Base-by-base conservation (phyloP, 139 green algal species). In the Gonium pectorale region DNA sequence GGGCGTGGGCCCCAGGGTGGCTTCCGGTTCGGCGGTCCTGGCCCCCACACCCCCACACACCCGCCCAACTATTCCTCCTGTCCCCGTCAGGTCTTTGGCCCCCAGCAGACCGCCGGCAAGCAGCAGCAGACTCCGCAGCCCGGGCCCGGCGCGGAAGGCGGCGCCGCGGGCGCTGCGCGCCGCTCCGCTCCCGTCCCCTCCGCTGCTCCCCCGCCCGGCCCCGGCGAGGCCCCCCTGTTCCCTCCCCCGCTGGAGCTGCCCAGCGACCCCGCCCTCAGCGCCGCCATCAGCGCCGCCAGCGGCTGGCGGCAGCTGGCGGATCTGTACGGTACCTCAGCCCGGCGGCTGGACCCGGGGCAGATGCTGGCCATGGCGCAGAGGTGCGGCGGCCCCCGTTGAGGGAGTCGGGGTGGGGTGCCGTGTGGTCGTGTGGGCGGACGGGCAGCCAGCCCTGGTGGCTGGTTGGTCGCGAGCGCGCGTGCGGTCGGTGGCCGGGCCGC, bases 201-300 rank as follows among this genome's bases (percentile, higher is more conserved):
- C 56, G 56, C 6, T 6, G 22, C 24, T 64, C 56, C 56, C 56
- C 56, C 19, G 56, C 56, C 31, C 62, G 13, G 52, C 37, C 37
- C 51, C 51, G 27, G 26, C 35, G 72, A 80, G 72, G 33, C 22
- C 26, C 72, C 72, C 7, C 52, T 80, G 46, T 80, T 68, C 72
- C n/a, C n/a, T n/a, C 72, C 70, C 19, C 70, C 49, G 1, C 52
- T 27, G 11, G 33, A 8, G 24, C 2, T 68, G 17, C 72, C 72
- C 33, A n/a, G 35, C 29, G 72, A 80, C 72, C 35, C 72, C 9
- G 8, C 21, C 51, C 26, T 80, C 22, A 51, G 37, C 24, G 37
- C 38, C 35, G 52, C 52, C 52, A 80, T 80, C 72, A 35, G 21
- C 35, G 37, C 35, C 1, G 72, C 72, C 6, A 22, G 26, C 22